These are phyloP conservation scores for Jackrogersella minutella DNA, from an alignment of 495 filamentous ascomycete genomes.

Conservation along the genomic window DNA sequence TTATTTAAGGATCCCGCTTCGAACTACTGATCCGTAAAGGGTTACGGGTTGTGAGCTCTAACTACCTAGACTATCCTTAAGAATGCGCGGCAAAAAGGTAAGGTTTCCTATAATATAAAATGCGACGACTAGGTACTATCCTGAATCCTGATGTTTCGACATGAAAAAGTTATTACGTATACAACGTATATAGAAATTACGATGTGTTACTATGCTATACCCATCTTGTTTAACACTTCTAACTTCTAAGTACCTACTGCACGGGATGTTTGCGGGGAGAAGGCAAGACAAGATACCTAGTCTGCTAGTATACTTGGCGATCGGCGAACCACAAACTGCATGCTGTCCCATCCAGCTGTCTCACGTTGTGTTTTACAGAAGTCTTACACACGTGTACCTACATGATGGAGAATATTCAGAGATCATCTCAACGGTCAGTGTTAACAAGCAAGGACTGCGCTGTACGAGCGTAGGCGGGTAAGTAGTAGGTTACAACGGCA, in stretches of 20 bases:
- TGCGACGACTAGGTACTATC: no score
- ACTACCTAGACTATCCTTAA: no score
- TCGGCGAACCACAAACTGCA: constrained; percentile 26
- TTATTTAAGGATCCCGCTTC: constrained; percentile 8
- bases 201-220: no score
- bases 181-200: no score
- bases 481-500: no score
- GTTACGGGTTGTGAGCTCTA: constrained; percentile 14
- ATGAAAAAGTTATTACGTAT: no score
- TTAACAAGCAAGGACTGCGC: neutral
- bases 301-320: constrained; percentile 23
- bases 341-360: constrained; percentile 26
- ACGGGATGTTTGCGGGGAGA: constrained; percentile 23
- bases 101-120: no score
- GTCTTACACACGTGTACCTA: constrained; percentile 14
- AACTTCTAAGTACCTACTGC: constrained; percentile 1
- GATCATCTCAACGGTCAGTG: constrained; percentile 11
- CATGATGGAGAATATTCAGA: neutral
- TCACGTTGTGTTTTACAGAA: constrained; percentile 37
- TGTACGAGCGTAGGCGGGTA: constrained; percentile 13
- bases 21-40: no score
- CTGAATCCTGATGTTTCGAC: no score
- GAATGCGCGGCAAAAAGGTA: no score
- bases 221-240: constrained; percentile 14
- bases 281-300: constrained; percentile 14